Base-by-base conservation (phyloP, 805 yeast species). In the Candida loeiensis region DNA sequence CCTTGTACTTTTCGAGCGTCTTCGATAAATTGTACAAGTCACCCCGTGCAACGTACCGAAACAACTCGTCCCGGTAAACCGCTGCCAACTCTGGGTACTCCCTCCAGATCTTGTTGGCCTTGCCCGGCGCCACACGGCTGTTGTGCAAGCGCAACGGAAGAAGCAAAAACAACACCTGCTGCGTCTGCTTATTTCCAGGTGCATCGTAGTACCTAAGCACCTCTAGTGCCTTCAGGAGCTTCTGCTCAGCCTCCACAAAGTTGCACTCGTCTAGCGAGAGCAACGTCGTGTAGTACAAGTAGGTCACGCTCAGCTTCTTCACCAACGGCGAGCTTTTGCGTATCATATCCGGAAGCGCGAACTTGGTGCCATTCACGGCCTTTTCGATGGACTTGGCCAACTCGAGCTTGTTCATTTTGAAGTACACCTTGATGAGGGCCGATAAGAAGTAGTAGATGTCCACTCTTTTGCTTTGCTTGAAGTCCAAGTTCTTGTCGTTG, bases 391-490 rank as follows among this genome's bases (percentile, higher is more conserved):
- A 82, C 49, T 79, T 79, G 24, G 91, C 88, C 56, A 87, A 71
- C 49, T 87, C 88, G 28, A 75, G 66, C 52, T 84, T 85, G 33
- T 74, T 71, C 47, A 87, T 64, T 49, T 70, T 70, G 65, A 81
- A 79, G 60, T 86, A 88, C 17, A 84, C 70, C 49, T 77, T 77
- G 58, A 87, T 79, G 43, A 88, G 73, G 39, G 80, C 73, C 28
- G 82, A 80, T 14, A 85, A 75, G 56, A 87, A 82, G 59, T 76
- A 80, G 59, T 82, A 85, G 14, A 84, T 80, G 36, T 82, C 85
- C 46, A 62, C 59, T 51, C 81, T 72, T 54, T 85, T 83, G 45
- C 82, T 76, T 11, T 51, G 50, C 0, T 34, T 37, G 15, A 58
- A 35, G 19, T 74, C 74, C n/a, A 77, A 74, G 45, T 79, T 79